A percentile compares a stretch with the other conserved stretches of the same genome.
phyloP scores from a whole-genome alignment of 2,329 filamentous ascomycete species.

The Cladophialophora immunda region DNA sequence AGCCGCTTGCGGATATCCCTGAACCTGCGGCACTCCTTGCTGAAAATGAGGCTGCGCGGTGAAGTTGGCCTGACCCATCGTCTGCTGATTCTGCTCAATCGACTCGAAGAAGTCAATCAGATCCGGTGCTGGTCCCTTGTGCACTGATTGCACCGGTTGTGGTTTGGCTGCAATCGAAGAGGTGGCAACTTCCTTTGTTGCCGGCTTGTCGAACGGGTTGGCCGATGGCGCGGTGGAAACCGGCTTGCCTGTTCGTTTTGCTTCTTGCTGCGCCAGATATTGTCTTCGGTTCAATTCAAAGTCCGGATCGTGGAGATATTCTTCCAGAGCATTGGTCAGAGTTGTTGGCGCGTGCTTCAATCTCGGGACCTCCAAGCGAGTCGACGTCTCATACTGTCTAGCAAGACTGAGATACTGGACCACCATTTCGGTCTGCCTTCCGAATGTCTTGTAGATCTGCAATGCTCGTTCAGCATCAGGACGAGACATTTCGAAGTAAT shows the following conservation, averaged over 20 bases:
- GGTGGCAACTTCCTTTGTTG: conserved; percentile 40
- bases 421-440: conserved; percentile 88
- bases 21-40: conserved; percentile 29
- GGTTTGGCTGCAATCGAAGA: conserved; percentile 40
- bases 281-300: conserved; percentile 94
- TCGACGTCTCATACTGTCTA: conserved; percentile 89
- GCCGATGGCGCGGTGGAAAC: conserved; percentile 38
- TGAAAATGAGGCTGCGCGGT: conserved; percentile 48
- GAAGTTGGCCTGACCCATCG: conserved; percentile 61
- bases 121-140: conserved; percentile 65
- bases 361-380: conserved; percentile 92
- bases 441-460: conserved; percentile 90
- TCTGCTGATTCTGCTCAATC: conserved; percentile 86
- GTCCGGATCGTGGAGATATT: conserved; percentile 92
- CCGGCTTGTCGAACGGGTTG: conserved; percentile 45
- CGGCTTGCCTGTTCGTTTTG: conserved; percentile 57
- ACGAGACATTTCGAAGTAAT: conserved; percentile 98
- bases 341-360: conserved; percentile 97
- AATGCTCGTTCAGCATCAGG: conserved; percentile 91
- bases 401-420: conserved; percentile 89
- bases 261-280: conserved; percentile 85
- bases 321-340: conserved; percentile 85
- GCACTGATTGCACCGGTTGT: conserved; percentile 44
- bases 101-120: conserved; percentile 95
- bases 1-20: conserved; percentile 37